Percentiles rank a stretch among this genome's conserved stretches.
Conservation (phyloP, 495 filamentous ascomycete genomes). For the Trichoderma reesei region DNA sequence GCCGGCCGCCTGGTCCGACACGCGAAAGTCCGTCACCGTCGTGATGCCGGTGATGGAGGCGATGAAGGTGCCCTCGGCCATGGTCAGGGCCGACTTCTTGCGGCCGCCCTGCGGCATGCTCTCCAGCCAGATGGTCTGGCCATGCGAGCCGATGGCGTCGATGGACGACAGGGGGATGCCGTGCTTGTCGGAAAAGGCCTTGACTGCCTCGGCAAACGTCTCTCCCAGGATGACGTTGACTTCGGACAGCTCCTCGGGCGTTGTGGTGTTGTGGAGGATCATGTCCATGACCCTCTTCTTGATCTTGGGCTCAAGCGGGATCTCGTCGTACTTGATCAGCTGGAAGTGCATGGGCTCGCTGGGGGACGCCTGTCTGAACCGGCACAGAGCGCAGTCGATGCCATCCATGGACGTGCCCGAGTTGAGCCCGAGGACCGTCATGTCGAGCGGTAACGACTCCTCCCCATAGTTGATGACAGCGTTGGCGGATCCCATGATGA, state of each 20-base stretch:
- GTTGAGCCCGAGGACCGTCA: slow-evolving; percentile 45
- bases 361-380: slow-evolving; percentile 40
- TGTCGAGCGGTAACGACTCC: slow-evolving; percentile 21
- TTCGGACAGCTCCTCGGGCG: slow-evolving; percentile 42
- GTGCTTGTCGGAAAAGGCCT: slow-evolving; percentile 36
- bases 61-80: slow-evolving; percentile 36
- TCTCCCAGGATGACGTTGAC: slow-evolving; percentile 45
- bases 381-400: slow-evolving; percentile 43
- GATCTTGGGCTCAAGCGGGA: slow-evolving; percentile 40
- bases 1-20: slow-evolving; percentile 35
- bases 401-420: slow-evolving; percentile 40
- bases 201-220: slow-evolving; percentile 39
- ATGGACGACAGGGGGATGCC: slow-evolving; percentile 36
- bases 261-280: slow-evolving; percentile 43
- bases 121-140: slow-evolving; percentile 50
- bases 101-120: slow-evolving; percentile 42
- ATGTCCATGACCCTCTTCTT: slow-evolving; percentile 48
- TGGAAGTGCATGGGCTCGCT: slow-evolving; percentile 40
- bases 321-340: slow-evolving; percentile 32
- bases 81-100: slow-evolving; percentile 38
- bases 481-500: slow-evolving; percentile 11
- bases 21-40: slow-evolving; percentile 35
- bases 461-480: not conserved
- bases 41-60: slow-evolving; percentile 32
- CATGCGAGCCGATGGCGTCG: slow-evolving; percentile 47